Conservation (phyloP, 768 basidiomycete species). For the Lepiota venenata region DNA sequence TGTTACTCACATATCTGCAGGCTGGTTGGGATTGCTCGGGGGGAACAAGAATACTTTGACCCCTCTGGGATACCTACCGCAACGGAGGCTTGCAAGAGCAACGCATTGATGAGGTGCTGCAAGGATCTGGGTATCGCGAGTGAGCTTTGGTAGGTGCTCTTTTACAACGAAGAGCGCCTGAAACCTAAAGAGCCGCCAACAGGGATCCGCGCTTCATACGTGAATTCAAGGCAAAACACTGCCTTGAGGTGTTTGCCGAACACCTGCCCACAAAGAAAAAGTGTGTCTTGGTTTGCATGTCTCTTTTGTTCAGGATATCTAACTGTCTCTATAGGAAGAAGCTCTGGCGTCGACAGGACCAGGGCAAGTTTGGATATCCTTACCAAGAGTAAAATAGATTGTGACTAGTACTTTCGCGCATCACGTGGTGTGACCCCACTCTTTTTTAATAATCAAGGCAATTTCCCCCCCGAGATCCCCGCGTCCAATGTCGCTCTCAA, state of each 20-base stretch:
- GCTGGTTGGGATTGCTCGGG: constrained; percentile 85
- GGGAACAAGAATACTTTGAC: constrained; percentile 97
- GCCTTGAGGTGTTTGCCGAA: constrained; percentile 83
- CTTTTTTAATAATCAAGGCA: no score
- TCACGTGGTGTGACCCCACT: no score
- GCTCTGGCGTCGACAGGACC: constrained; percentile 86
- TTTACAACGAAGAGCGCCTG: neutral
- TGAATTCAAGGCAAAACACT: constrained; percentile 83
- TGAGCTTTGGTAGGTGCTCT: constrained; percentile 76
- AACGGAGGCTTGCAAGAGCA: constrained; percentile 93
- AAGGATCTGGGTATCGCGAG: constrained; percentile 96
- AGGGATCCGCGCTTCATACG: constrained; percentile 98
- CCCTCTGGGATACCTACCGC: constrained; percentile 89
- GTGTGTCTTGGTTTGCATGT: constrained; percentile 44
- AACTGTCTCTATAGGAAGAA: constrained; percentile 60
- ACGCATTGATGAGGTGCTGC: constrained; percentile 96
- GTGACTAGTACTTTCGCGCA: neutral
- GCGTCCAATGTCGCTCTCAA: constrained; percentile 18
- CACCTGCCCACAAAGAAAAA: constrained; percentile 86
- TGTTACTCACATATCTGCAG: constrained; percentile 33
- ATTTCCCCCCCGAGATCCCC: no score
- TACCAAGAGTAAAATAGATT: constrained; percentile 59
- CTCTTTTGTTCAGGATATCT: neutral
- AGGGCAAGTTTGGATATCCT: constrained; percentile 84
- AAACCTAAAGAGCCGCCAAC: neutral